phyloP scores from a whole-genome alignment of 306 rosid species.

The Citrullus colocynthis region DNA sequence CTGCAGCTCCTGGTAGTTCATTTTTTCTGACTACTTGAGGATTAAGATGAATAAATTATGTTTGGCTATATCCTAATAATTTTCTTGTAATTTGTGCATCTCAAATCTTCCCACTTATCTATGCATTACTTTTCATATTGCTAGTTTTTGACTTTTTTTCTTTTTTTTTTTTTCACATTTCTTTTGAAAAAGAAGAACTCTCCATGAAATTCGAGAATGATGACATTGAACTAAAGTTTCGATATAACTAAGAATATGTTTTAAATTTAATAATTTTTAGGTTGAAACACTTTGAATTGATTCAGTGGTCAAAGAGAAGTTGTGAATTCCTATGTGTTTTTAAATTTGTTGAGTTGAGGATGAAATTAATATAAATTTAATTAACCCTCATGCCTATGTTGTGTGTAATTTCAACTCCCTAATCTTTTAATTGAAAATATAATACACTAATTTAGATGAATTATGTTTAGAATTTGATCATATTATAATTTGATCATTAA shows the following conservation, averaged over 20 bases:
- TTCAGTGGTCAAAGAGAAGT: neutral
- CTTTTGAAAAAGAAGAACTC: neutral
- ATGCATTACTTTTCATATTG: neutral
- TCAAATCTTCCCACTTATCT: neutral
- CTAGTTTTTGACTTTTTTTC: neutral
- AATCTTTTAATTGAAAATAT: too few relatives aligned
- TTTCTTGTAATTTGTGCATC: conserved; percentile 3
- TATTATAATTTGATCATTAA: too few relatives aligned
- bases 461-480: too few relatives aligned
- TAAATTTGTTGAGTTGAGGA: neutral
- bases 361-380: neutral
- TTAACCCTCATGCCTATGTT: neutral
- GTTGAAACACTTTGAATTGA: neutral
- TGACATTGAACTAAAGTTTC: neutral
- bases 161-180: neutral
- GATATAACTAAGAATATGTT: neutral
- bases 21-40: neutral
- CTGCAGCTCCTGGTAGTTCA: neutral
- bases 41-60: neutral
- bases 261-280: neutral
- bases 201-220: neutral
- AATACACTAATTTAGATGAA: too few relatives aligned
- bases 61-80: neutral
- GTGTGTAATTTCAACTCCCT: too few relatives aligned
- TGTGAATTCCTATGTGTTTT: neutral